A percentile compares a stretch with the other conserved stretches of the same genome.
phyloP scores from a whole-genome alignment of 169 alveolate species.

The Eimeria necatrix region DNA sequence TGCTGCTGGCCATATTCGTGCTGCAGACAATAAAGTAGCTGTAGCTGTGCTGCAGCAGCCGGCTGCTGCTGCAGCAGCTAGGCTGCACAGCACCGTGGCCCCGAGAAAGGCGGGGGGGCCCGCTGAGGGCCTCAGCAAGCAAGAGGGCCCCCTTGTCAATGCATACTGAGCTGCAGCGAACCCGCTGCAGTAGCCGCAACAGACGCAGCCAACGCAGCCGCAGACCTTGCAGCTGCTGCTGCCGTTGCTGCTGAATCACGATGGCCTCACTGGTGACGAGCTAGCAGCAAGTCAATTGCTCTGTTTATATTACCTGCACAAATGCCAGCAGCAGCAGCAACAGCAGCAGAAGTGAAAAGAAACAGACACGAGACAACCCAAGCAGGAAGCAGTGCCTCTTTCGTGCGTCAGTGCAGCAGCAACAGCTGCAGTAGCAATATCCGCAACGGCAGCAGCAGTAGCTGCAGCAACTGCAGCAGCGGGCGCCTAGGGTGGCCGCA shows the following conservation, averaged over 20 bases:
- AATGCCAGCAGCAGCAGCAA: not conserved
- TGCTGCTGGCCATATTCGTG: not conserved
- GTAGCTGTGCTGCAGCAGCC: not conserved
- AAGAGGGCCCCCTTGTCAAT: not conserved
- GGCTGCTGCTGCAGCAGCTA: conserved; percentile 8
- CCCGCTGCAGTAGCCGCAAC: not conserved
- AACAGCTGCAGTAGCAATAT: not conserved
- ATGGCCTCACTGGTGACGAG: conserved; percentile 49
- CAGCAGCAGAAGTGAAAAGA: not conserved
- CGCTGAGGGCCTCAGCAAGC: not conserved
- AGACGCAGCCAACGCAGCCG: conserved; percentile 1
- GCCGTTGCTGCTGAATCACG: conserved; percentile 11
- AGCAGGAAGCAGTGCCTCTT: not conserved
- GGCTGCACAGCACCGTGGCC: not conserved
- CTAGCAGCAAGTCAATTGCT: conserved; percentile 63
- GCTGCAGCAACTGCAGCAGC: not conserved
- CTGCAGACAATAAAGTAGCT: not conserved
- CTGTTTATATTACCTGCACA: conserved; percentile 41
- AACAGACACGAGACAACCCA: not conserved
- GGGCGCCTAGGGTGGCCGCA: not conserved
- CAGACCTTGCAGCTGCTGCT: not conserved
- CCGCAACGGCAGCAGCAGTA: conserved; percentile 32
- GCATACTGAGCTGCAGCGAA: not conserved
- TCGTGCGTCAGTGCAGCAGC: not conserved
- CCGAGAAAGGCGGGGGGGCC: not conserved